Conservation (phyloP, 2,329 filamentous ascomycete genomes). For the Botrytis paeoniae region DNA sequence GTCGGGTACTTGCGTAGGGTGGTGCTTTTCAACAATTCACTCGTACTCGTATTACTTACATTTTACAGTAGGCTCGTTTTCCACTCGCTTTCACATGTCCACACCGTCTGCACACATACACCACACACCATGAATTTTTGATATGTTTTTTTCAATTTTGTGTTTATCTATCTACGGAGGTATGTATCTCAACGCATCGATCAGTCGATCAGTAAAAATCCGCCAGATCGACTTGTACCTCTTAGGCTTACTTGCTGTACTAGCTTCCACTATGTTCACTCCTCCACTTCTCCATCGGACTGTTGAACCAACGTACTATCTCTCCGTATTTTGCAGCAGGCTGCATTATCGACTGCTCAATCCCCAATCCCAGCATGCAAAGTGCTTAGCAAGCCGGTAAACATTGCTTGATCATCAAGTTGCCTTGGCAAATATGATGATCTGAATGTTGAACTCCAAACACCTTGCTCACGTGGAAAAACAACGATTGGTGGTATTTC, state of each 20-base stretch:
- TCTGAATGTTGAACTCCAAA: slow-evolving; percentile 3
- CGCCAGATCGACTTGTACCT: background rate
- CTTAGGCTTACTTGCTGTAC: background rate
- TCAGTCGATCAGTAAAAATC: background rate
- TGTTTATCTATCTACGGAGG: background rate
- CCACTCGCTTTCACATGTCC: background rate
- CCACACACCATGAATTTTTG: background rate
- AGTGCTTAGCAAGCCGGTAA: background rate
- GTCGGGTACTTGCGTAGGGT: no score
- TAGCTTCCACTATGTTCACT: background rate
- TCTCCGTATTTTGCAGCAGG: background rate
- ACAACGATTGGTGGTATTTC: slow-evolving; percentile 14
- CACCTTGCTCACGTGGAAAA: slow-evolving; percentile 7
- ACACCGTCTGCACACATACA: background rate
- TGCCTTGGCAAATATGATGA: background rate
- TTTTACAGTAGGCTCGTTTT: background rate
- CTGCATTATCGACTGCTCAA: background rate
- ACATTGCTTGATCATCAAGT: background rate
- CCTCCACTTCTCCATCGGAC: background rate
- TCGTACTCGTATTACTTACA: no score
- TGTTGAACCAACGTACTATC: background rate
- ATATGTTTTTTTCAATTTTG: background rate
- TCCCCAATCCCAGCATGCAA: background rate
- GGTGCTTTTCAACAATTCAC: background rate
- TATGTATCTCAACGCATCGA: background rate